Percentiles rank a stretch among this genome's conserved stretches.
Conservation (phyloP, 2,329 filamentous ascomycete species). For the Paecilomyces sp. region DNA sequence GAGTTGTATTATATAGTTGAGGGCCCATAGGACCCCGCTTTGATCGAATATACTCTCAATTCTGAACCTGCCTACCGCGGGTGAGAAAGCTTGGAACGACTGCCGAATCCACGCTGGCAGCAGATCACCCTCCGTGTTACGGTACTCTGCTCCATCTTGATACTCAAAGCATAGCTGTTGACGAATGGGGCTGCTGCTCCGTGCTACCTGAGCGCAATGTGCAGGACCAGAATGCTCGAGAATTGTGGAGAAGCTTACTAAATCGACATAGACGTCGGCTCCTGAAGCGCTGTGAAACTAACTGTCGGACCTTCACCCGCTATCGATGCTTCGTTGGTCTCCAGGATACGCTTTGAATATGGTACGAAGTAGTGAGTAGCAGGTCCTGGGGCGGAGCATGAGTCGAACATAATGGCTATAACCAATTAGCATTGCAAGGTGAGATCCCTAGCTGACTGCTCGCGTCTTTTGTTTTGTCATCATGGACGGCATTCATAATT, state of each 20-base stretch:
- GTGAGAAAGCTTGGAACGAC: not conserved
- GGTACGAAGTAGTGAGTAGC: not conserved
- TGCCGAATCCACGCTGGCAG: not conserved
- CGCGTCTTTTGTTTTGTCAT: not conserved
- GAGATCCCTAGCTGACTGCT: not conserved
- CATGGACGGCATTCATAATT: not conserved
- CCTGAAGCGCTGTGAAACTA: not conserved
- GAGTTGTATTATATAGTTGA: not conserved
- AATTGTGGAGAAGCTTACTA: not conserved
- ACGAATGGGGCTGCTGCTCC: not conserved
- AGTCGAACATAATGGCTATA: not conserved
- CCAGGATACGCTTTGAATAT: not conserved
- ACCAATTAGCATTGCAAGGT: too few species aligned
- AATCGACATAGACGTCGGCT: not conserved
- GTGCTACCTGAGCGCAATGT: not conserved
- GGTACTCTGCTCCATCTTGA: not conserved
- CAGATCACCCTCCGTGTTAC: not conserved
- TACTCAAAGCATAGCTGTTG: not conserved
- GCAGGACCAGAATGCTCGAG: not conserved
- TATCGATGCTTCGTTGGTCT: not conserved
- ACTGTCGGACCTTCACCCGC: too few species aligned
- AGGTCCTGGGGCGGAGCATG: not conserved
- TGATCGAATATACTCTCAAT: not conserved
- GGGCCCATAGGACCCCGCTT: not conserved
- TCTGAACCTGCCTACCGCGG: not conserved